phyloP scores from a whole-genome alignment of 129 eudicot genomes.

The Tanacetum coccineum region DNA sequence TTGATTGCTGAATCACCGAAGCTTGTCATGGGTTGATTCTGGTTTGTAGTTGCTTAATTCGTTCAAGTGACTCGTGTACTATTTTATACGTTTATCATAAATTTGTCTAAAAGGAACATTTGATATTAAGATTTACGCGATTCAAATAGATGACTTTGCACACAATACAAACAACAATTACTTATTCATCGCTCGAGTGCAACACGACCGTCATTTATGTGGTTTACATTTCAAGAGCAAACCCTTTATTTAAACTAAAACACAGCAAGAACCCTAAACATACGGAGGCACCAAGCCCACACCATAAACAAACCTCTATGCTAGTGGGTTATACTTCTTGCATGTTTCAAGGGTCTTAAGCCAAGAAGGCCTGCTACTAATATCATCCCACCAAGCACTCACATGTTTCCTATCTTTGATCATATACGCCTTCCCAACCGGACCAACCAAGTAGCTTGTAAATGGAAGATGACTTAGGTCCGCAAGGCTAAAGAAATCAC shows the following conservation, averaged over 20 bases:
- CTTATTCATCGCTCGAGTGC: no score
- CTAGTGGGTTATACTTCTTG: slow-evolving; percentile 12
- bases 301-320: slow-evolving; percentile 5
- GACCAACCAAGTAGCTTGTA: slow-evolving; percentile 39
- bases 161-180: no score
- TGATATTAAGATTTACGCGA: no score
- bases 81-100: no score
- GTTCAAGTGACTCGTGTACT: no score
- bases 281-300: neutral
- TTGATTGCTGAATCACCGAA: no score
- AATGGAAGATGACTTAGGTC: slow-evolving; percentile 68
- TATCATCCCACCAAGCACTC: slow-evolving; percentile 85
- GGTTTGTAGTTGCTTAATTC: no score
- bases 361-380: slow-evolving; percentile 74
- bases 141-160: no score
- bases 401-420: slow-evolving; percentile 57
- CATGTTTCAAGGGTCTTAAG: slow-evolving; percentile 37
- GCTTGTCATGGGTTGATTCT: no score
- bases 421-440: slow-evolving; percentile 42
- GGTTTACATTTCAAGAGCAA: neutral
- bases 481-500: slow-evolving; percentile 69
- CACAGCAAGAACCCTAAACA: neutral
- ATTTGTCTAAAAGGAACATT: no score
- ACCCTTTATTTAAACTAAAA: slow-evolving; percentile 6
- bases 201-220: no score